Evolutionary conservation across 352 stramenopile genomes (phyloP).

Genomic region (Globisporangium solare): DNA sequence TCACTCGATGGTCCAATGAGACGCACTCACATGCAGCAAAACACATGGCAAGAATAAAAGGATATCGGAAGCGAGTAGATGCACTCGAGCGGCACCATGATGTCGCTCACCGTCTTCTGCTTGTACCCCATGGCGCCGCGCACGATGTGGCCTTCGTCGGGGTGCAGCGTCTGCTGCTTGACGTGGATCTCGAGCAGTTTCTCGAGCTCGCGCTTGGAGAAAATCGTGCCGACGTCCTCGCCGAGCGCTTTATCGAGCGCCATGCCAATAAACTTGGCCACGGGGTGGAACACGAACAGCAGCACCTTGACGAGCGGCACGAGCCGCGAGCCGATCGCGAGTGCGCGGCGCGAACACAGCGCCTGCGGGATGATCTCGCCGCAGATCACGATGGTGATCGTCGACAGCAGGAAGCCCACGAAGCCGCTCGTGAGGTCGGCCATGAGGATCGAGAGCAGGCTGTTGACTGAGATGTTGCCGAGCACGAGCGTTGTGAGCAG

Average conservation of each 20-base stretch:
- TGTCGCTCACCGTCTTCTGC: conserved; percentile 73
- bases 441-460: conserved; percentile 96
- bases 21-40: too few relatives aligned
- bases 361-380: conserved; percentile 92
- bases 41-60: too few relatives aligned
- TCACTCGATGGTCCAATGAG: too few relatives aligned
- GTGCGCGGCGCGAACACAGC: conserved; percentile 90
- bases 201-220: conserved; percentile 90
- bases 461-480: conserved; percentile 97
- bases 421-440: conserved; percentile 86
- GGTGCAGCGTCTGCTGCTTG: conserved; percentile 86
- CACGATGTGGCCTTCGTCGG: conserved; percentile 95
- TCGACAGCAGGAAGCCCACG: conserved; percentile 94
- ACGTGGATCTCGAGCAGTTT: conserved; percentile 98
- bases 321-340: conserved; percentile 61
- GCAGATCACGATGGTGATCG: conserved; percentile 93
- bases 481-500: conserved; percentile 97
- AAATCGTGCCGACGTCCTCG: conserved; percentile 94
- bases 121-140: conserved; percentile 83
- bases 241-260: conserved; percentile 91
- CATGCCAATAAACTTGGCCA: conserved; percentile 89
- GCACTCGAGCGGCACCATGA: conserved; percentile 90
- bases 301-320: conserved; percentile 93
- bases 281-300: conserved; percentile 86
- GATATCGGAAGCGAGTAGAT: conserved; percentile 78